These are phyloP conservation scores for Luzula sylvatica DNA, from an alignment of 176 grass and related monocot genomes.

Conservation along the genomic window DNA sequence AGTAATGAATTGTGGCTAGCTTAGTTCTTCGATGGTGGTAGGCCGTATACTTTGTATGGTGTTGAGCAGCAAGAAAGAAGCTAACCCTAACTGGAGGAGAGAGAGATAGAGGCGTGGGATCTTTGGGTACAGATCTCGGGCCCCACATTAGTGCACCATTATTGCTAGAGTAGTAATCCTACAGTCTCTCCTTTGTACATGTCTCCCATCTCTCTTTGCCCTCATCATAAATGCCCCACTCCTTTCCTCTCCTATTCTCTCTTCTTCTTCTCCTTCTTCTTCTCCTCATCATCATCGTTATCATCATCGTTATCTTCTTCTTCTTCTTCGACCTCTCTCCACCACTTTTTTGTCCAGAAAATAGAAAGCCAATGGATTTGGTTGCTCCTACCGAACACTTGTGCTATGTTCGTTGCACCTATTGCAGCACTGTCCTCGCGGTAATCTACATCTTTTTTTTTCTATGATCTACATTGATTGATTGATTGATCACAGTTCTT, in stretches of 20 bases:
- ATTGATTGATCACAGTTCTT: conserved; percentile 10
- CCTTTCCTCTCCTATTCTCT: not conserved
- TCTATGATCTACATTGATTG: conserved; percentile 3
- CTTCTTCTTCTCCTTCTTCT: not conserved
- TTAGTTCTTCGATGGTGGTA: not conserved
- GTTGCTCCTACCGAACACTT: conserved; percentile 66
- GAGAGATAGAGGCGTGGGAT: not conserved
- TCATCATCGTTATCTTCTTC: conserved; percentile 4
- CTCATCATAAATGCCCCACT: conserved; percentile 16
- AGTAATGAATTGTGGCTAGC: no score
- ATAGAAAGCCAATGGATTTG: conserved; percentile 41
- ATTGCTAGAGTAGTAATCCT: conserved; percentile 8
- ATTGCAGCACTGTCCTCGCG: conserved; percentile 81
- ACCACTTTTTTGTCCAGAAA: not conserved
- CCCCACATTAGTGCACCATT: conserved; percentile 19
- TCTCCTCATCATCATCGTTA: not conserved
- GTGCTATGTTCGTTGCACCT: conserved; percentile 90
- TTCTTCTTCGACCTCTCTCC: not conserved
- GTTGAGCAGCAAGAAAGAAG: conserved; percentile 12
- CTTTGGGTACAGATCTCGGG: conserved; percentile 30
- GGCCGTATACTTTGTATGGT: conserved; percentile 24
- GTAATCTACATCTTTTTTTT: conserved; percentile 65
- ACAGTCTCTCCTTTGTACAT: conserved; percentile 25
- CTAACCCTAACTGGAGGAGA: conserved; percentile 13
- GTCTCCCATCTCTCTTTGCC: conserved; percentile 19